Percentiles rank a stretch among this genome's conserved stretches.
These are phyloP conservation scores for Cystobasidiaceae sp. DNA, from an alignment of 1,284 basidiomycete genomes.

Conservation along the genomic window DNA sequence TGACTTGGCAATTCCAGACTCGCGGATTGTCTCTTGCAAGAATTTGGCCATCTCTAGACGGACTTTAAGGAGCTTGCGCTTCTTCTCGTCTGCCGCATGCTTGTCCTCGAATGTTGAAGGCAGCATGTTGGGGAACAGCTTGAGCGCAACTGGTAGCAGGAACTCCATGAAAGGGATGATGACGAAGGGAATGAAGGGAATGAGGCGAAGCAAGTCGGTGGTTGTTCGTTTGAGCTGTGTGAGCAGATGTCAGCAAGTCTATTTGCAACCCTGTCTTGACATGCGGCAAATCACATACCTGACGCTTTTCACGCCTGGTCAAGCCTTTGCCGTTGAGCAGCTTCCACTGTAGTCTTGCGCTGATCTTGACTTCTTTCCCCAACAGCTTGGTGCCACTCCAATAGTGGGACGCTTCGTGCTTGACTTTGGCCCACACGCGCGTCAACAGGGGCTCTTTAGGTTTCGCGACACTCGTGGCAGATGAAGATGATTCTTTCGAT, in stretches of 20 bases:
- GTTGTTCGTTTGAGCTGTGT: conserved; percentile 83
- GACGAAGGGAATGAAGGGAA: conserved; percentile 92
- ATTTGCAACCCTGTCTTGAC: background rate
- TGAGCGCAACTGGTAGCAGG: conserved; percentile 91
- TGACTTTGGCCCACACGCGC: conserved; percentile 76
- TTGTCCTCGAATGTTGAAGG: conserved; percentile 98
- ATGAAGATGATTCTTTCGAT: conserved; percentile 7
- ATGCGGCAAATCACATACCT: conserved; percentile 54
- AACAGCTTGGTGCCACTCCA: conserved; percentile 95
- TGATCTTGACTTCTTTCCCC: conserved; percentile 90
- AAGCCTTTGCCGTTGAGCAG: conserved; percentile 84
- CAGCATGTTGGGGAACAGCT: conserved; percentile 98
- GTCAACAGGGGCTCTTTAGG: conserved; percentile 32
- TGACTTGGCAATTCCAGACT: conserved; percentile 74
- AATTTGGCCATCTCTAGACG: conserved; percentile 99
- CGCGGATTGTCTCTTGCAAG: conserved; percentile 91
- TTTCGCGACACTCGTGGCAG: conserved; percentile 12
- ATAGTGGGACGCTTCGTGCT: conserved; percentile 93
- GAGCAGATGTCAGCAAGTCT: background rate
- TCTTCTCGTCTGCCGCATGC: conserved; percentile 82
- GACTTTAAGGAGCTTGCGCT: conserved; percentile 88
- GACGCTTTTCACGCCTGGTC: conserved; percentile 87
- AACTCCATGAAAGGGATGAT: conserved; percentile 98
- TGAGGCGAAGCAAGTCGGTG: conserved; percentile 80
- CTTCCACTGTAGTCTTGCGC: conserved; percentile 80